Conservation (phyloP, 192 early-diverging fungal genomes). For the Mortierella antarctica region DNA sequence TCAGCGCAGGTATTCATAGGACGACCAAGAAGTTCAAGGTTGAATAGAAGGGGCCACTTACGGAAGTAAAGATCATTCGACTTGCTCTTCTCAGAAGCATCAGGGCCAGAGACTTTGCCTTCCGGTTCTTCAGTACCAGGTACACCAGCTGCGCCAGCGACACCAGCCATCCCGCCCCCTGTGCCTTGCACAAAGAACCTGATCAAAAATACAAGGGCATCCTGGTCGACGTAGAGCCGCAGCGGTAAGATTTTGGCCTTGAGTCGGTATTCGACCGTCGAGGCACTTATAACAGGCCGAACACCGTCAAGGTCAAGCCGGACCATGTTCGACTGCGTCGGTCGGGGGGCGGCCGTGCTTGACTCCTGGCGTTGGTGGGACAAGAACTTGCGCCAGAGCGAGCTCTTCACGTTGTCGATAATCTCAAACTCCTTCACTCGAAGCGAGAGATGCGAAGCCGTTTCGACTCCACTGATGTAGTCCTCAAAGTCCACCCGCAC, state of each 20-base stretch:
- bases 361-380: conserved; percentile 68
- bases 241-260: conserved; percentile 80
- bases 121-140: background rate
- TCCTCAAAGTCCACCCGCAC: conserved; percentile 66
- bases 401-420: conserved; percentile 80
- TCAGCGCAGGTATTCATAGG: background rate
- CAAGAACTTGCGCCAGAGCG: conserved; percentile 83
- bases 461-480: conserved; percentile 56
- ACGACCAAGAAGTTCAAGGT: background rate
- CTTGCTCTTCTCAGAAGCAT: conserved; percentile 22
- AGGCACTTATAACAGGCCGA: conserved; percentile 63
- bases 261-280: conserved; percentile 68
- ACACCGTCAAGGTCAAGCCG: conserved; percentile 64
- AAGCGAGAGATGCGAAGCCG: conserved; percentile 60
- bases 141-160: background rate
- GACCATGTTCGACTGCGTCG: conserved; percentile 75
- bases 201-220: conserved; percentile 86
- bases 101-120: conserved; percentile 3
- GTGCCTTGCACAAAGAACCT: conserved; percentile 76
- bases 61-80: conserved; percentile 62
- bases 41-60: conserved; percentile 41
- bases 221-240: conserved; percentile 92
- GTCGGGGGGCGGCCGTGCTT: conserved; percentile 62
- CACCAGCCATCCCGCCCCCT: background rate
- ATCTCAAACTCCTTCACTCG: conserved; percentile 76